Evolutionary conservation across 108 stramenopile species (phyloP), one percentile per base, ranked within the genome.

Genomic region (Epithemia pelagica): DNA sequence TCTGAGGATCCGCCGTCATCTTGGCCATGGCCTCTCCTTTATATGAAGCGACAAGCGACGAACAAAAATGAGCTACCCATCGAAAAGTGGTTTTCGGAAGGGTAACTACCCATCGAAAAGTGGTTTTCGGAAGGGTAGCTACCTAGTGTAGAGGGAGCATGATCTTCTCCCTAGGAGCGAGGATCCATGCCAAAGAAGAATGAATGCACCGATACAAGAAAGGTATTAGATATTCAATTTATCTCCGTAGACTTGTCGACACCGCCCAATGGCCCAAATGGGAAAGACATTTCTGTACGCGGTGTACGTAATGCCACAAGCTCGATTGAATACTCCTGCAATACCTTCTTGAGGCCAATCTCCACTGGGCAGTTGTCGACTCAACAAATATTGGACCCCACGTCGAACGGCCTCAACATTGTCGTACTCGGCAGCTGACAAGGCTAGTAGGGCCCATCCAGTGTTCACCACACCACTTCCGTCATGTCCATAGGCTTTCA

Each of bases 261-360:
- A 99, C 58, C 95, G 84, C 51, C 94, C 96, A 55, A 99, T 75
- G 2, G 99, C 99, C 99, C 99, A 99, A 65, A 99, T 91, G 52
- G 99, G 97, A 78, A 98, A 99, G 18, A 98, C 82, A 74, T 99
- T 99, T 46, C 99, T 86, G 74, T 99, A 99, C 8, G 93, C 87
- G n/a, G 97, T 96, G 85, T 99, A 99, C 10, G 99, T 96, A 72
- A 99, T 99, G 33, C 97, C 96, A 73, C 96, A 96, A 27, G 92
- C 86, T 65, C 97, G 87, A 69, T 99, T 99, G 76, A 99, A 99
- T 2, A 99, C 97, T 51, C 99, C 99, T 25, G 95, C 80, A 53
- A 98, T 96, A n/a, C 96, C 95, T 80, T 99, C 97, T 61, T 99
- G 99, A 21, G 94, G 92, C 97, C 97, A 99, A 72, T 99, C 99